phyloP scores from a whole-genome alignment of 2,329 filamentous ascomycete species.

The Colletotrichum trifolii region DNA sequence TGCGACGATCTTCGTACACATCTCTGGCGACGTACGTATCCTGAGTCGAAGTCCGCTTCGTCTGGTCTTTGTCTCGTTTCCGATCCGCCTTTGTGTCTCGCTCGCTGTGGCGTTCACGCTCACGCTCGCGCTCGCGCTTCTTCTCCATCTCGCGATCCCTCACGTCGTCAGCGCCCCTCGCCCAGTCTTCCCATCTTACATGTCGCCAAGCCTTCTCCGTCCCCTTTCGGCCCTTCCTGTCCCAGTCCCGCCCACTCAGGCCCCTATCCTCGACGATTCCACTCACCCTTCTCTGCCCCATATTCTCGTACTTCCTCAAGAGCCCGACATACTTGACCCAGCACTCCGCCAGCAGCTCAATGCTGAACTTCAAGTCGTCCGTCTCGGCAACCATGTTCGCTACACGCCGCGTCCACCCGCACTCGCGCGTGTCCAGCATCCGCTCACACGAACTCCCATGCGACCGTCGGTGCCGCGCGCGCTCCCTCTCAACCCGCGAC shows the following conservation, averaged over 20 bases:
- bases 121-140: background rate
- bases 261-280: conserved; percentile 13
- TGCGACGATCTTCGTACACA: background rate
- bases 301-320: conserved; percentile 25
- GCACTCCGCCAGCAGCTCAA: conserved; percentile 25
- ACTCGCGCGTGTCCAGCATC: conserved; percentile 6
- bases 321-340: conserved; percentile 27
- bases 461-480: background rate
- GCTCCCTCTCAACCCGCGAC: conserved; percentile 16
- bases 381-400: conserved; percentile 1
- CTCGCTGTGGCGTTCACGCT: background rate
- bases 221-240: background rate
- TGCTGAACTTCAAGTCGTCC: conserved; percentile 25
- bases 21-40: background rate
- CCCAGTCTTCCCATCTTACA: conserved; percentile 11
- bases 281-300: conserved; percentile 24
- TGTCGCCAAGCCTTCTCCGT: background rate
- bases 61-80: too few species aligned
- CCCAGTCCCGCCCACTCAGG: background rate
- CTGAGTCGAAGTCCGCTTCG: background rate
- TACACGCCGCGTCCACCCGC: conserved; percentile 14
- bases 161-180: background rate
- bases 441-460: conserved; percentile 18
- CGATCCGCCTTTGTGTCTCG: background rate
- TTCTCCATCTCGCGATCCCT: background rate